Conservation (phyloP, 2,329 filamentous ascomycete genomes). For the Coniochaeta pulveracea region DNA sequence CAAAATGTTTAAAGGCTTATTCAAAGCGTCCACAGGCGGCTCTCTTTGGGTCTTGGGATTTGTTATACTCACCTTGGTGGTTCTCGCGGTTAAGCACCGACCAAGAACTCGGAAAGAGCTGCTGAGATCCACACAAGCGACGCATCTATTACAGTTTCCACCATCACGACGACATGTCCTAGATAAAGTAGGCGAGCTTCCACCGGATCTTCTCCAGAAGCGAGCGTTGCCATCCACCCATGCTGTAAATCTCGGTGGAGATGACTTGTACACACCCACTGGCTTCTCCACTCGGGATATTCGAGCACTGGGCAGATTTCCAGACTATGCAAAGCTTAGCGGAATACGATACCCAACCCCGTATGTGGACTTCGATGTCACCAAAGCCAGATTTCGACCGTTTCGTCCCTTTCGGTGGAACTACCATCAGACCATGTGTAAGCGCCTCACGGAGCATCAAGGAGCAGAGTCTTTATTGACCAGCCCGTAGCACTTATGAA, state of each 20-base stretch:
- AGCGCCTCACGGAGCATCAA: conserved; percentile 15
- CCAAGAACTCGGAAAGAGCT: neutral
- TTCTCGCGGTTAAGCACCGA: too few species aligned
- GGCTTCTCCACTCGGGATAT: conserved; percentile 64
- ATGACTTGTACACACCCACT: conserved; percentile 25
- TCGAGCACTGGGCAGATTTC: conserved; percentile 61
- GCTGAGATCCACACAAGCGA: conserved; percentile 1
- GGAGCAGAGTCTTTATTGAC: conserved; percentile 5
- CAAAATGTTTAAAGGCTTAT: too few species aligned
- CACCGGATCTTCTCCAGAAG: conserved; percentile 4
- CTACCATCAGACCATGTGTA: conserved; percentile 90
- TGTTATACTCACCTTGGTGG: too few species aligned
- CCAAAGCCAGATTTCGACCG: conserved; percentile 57
- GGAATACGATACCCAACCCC: conserved; percentile 61
- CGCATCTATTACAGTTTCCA: conserved; percentile 9
- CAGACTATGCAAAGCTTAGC: conserved; percentile 64
- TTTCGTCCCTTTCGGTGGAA: conserved; percentile 75
- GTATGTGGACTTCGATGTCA: conserved; percentile 51
- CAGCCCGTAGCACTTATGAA: conserved; percentile 49
- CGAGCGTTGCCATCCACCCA: conserved; percentile 16
- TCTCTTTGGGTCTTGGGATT: too few species aligned
- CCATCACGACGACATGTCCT: conserved; percentile 10
- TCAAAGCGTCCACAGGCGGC: too few species aligned
- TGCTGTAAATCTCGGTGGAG: conserved; percentile 6
- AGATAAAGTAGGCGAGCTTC: conserved; percentile 4